phyloP scores from a whole-genome alignment of 331 rosid genomes.

The Malus hybrid region DNA sequence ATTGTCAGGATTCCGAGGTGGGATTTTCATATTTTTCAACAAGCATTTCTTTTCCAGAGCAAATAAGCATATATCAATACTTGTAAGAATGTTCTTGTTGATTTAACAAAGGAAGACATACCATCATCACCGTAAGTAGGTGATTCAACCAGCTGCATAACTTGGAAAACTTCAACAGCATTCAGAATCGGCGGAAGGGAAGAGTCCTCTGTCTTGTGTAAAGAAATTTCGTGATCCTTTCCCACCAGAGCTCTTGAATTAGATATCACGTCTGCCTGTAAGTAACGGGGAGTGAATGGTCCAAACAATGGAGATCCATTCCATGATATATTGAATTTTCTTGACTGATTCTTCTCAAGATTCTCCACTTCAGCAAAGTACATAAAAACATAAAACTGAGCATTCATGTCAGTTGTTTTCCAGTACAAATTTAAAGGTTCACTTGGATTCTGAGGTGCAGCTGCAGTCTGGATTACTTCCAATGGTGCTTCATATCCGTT shows the following conservation, averaged over 20 bases:
- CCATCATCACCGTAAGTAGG: conserved; percentile 53
- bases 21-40: too few species aligned
- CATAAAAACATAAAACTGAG: conserved; percentile 40
- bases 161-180: conserved; percentile 54
- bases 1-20: too few species aligned
- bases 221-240: conserved; percentile 47
- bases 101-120: conserved; percentile 20
- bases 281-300: conserved; percentile 32
- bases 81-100: too few species aligned
- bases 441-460: conserved; percentile 31
- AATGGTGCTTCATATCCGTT: conserved; percentile 45
- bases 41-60: too few species aligned
- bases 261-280: conserved; percentile 21
- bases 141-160: conserved; percentile 17
- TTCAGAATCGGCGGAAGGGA: conserved; percentile 65
- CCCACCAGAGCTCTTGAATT: conserved; percentile 42
- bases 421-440: conserved; percentile 41
- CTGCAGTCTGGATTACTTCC: conserved; percentile 51
- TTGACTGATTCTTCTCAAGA: conserved; percentile 33
- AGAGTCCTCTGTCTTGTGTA: conserved; percentile 38
- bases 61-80: too few species aligned
- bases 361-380: conserved; percentile 49
- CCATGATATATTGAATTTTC: conserved; percentile 57
- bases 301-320: conserved; percentile 44
- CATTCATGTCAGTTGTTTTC: conserved; percentile 27